These are phyloP conservation scores for Cymbomonas tetramitiformis DNA, from an alignment of 139 green algal species.

Conservation along the genomic window DNA sequence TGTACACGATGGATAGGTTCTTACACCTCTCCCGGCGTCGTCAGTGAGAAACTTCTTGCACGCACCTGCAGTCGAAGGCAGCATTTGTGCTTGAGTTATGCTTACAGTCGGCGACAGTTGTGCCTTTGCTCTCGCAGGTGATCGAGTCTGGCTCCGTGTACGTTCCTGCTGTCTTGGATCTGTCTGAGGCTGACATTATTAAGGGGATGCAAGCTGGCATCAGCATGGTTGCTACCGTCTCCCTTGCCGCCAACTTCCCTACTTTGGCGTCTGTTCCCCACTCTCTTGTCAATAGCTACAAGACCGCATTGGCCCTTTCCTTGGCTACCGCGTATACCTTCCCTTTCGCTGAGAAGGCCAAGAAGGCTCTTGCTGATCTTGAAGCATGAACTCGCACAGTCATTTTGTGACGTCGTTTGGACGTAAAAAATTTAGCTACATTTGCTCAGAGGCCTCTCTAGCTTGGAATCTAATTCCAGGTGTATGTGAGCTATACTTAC, in stretches of 20 bases:
- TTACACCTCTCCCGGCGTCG: too few species aligned
- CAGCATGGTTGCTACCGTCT: conserved; percentile 70
- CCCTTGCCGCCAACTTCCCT: conserved; percentile 65
- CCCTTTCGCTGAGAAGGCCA: conserved; percentile 83
- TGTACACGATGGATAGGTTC: too few species aligned
- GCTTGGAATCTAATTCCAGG: too few species aligned
- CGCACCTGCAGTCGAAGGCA: neutral
- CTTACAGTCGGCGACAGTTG: neutral
- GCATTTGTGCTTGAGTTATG: neutral
- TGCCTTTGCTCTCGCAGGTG: conserved; percentile 44
- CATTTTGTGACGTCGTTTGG: too few species aligned
- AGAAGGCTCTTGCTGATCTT: conserved; percentile 60
- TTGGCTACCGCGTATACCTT: conserved; percentile 82
- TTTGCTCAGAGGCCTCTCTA: too few species aligned
- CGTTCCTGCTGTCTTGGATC: conserved; percentile 76
- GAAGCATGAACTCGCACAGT: too few species aligned
- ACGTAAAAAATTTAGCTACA: too few species aligned
- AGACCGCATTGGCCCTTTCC: conserved; percentile 90
- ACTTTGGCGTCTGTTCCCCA: conserved; percentile 80
- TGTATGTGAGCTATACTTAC: too few species aligned
- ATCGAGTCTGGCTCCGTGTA: conserved; percentile 77
- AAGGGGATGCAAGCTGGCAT: conserved; percentile 45
- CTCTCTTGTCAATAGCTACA: conserved; percentile 91
- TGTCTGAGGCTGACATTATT: conserved; percentile 81
- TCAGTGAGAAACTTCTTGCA: neutral